These are phyloP conservation scores for Rubia yunnanensis DNA, from an alignment of 257 asterid genomes.

Conservation along the genomic window DNA sequence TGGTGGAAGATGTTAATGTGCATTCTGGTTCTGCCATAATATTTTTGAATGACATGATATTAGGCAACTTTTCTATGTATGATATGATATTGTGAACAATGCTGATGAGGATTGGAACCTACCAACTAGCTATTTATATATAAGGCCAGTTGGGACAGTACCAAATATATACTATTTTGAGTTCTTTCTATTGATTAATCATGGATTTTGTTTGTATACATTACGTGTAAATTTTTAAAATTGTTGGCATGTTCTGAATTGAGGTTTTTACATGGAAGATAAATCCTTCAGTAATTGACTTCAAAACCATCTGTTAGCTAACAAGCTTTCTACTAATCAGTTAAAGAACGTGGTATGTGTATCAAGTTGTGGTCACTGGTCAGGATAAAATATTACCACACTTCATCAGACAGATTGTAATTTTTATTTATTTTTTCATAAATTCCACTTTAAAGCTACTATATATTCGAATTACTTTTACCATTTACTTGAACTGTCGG, in stretches of 20 bases:
- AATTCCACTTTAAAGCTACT: no score
- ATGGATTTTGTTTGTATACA: slow-evolving; percentile 2
- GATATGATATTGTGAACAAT: background rate
- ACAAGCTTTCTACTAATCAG: background rate
- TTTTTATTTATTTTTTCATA: no score
- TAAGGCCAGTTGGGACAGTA: slow-evolving; percentile 4
- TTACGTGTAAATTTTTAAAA: background rate
- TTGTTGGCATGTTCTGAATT: background rate
- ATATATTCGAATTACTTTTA: no score
- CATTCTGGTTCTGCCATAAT: slow-evolving; percentile 47
- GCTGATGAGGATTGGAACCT: slow-evolving; percentile 2
- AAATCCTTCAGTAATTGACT: background rate
- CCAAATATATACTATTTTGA: slow-evolving; percentile 24
- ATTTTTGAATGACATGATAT: background rate
- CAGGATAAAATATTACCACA: no score
- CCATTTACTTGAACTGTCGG: no score
- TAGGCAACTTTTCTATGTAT: background rate
- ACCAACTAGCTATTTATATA: slow-evolving; percentile 26
- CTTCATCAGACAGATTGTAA: no score
- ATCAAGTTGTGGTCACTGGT: no score
- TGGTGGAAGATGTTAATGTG: slow-evolving; percentile 21
- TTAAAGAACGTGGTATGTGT: background rate
- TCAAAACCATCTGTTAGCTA: background rate
- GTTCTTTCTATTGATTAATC: slow-evolving; percentile 24
- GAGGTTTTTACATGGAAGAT: background rate